Evolutionary conservation across 805 yeast species (phyloP), one percentile per base, ranked within the genome.

Genomic region (Starmerella powellii): DNA sequence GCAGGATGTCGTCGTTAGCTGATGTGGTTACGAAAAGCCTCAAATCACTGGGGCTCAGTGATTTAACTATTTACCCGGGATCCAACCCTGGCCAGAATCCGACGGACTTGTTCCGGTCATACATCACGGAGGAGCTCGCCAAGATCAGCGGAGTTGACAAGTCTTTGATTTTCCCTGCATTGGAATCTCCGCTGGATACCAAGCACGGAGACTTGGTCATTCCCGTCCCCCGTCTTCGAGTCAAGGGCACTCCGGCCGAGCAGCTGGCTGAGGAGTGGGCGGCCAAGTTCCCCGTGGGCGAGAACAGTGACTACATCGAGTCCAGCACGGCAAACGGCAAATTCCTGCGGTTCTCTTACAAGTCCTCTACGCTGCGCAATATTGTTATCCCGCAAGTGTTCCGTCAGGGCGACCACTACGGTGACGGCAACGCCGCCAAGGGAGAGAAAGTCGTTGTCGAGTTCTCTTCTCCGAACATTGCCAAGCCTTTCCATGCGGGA

Each of bases 401-500:
- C 53, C 65, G 66, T 38, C 72, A 80, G 62, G 69, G 68, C 42
- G 57, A 59, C 3, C 64, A 69, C 31, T 91, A 74, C 61, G 98
- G 98, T 52, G 64, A 76, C 35, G 67, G 78, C 53, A 83, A 86
- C 37, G 55, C 82, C 42, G 95, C 91, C 44, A 63, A 64, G 31
- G 77, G 76, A 49, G 80, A 85, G 65, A 79, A 69, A 49, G 70
- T 81, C 15, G 56, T 86, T 34, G 72, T 91, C 54, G 99, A 91
- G 63, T 91, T 91, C 58, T 84, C 95, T 2, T 87, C 97, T 28
- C 99, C 99, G 51, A 91, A 91, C 64, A 88, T 91, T 58, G 99
- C 99, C 51, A 91, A 91, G 66, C 99, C 99, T 11, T 91, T 91
- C 80, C 99, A 91, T 61, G 99, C 99, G 42, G 99, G 99, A 46